Conservation (phyloP, 345 rosid species). For the Cardamine resedifolia region DNA sequence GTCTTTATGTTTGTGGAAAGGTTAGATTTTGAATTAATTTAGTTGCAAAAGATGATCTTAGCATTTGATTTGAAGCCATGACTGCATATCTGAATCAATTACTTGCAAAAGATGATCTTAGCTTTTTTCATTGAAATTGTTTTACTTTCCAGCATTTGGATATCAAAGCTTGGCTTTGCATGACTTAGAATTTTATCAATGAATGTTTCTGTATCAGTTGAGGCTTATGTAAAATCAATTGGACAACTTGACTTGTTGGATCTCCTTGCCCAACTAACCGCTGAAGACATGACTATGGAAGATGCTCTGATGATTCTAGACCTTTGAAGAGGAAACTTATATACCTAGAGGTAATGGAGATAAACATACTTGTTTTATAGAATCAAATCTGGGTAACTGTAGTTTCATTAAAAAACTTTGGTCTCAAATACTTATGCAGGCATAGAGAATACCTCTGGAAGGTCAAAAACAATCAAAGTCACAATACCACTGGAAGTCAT, state of each 20-base stretch:
- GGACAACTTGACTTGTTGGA: conserved; percentile 84
- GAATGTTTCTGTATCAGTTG: conserved; percentile 61
- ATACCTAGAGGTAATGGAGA: conserved; percentile 64
- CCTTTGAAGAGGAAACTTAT: conserved; percentile 84
- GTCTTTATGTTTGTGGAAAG: too few species aligned
- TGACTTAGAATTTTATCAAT: conserved; percentile 24
- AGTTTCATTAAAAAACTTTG: conserved; percentile 21
- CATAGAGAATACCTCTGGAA: too few species aligned
- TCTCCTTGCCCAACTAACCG: conserved; percentile 74
- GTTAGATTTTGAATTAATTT: too few species aligned
- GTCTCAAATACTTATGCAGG: too few species aligned
- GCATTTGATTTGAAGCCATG: too few species aligned
- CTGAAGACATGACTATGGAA: conserved; percentile 71
- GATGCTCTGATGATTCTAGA: conserved; percentile 83
- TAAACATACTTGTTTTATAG: background rate
- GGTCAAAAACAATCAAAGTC: too few species aligned
- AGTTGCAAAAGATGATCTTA: too few species aligned
- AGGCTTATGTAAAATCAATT: conserved; percentile 76
- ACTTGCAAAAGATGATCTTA: too few species aligned
- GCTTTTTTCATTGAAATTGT: background rate
- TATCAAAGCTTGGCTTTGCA: background rate
- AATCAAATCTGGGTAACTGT: conserved; percentile 12
- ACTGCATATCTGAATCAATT: too few species aligned
- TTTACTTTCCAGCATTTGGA: conserved; percentile 1
- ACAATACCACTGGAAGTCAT: too few species aligned